Evolutionary conservation across 345 rosid genomes (phyloP).

Genomic region (Eucalyptus viminalis): DNA sequence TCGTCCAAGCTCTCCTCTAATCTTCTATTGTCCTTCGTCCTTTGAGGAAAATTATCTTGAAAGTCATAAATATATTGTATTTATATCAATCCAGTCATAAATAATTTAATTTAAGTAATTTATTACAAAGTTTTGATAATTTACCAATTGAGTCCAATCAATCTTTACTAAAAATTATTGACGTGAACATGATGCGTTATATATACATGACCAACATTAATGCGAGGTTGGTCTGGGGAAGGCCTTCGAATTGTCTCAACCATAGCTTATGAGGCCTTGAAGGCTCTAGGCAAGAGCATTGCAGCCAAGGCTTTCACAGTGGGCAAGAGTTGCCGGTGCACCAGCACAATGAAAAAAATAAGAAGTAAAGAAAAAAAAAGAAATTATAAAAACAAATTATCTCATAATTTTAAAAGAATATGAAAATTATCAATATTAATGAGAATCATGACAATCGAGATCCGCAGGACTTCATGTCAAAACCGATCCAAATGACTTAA

Average conservation of each 20-base stretch:
- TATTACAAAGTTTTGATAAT: accelerated
- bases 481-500: accelerated
- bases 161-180: accelerated
- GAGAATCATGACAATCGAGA: accelerated
- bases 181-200: accelerated
- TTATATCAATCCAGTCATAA: no score
- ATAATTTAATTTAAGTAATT: no score
- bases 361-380: accelerated
- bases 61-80: no score
- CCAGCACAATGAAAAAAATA: no score
- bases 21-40: accelerated
- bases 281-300: background rate
- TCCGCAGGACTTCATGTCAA: accelerated
- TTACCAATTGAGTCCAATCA: no score
- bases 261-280: background rate
- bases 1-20: background rate
- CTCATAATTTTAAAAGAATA: no score
- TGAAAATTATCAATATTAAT: no score
- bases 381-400: no score
- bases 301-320: accelerated
- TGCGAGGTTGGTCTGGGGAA: no score
- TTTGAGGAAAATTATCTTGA: accelerated
- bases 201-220: no score
- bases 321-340: accelerated
- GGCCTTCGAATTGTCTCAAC: background rate